A percentile compares a stretch with the other conserved stretches of the same genome.
phyloP scores from a whole-genome alignment of 768 basidiomycete species.

The Panellus pusillus region DNA sequence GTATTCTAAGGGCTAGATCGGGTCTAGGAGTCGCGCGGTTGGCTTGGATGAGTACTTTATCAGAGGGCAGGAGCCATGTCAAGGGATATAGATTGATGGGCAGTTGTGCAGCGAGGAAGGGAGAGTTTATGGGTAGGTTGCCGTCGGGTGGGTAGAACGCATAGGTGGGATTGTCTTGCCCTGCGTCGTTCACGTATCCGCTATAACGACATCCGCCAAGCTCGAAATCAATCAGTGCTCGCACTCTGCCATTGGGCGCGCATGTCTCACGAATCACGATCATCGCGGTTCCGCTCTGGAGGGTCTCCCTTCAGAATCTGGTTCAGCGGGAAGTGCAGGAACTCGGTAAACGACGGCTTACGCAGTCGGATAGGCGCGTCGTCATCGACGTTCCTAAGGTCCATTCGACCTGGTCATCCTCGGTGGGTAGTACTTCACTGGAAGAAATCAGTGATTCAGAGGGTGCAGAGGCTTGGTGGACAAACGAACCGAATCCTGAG shows the following conservation, averaged over 20 bases:
- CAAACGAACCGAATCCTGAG: slow-evolving; percentile 48
- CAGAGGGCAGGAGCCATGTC: slow-evolving; percentile 73
- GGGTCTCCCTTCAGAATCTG: slow-evolving; percentile 46
- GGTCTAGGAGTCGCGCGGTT: slow-evolving; percentile 69
- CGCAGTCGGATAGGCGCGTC: slow-evolving; percentile 68
- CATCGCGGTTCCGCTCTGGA: slow-evolving; percentile 64
- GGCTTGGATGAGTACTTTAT: slow-evolving; percentile 60
- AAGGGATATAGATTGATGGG: slow-evolving; percentile 79
- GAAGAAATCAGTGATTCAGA: slow-evolving; percentile 4
- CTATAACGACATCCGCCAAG: slow-evolving; percentile 62
- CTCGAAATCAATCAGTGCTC: slow-evolving; percentile 31
- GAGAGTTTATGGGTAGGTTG: slow-evolving; percentile 49
- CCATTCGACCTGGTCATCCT: slow-evolving; percentile 67
- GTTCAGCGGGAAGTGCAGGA: not conserved
- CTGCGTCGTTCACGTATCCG: slow-evolving; percentile 72
- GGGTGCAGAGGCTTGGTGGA: slow-evolving; percentile 7
- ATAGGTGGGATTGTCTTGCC: slow-evolving; percentile 77
- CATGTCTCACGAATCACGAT: slow-evolving; percentile 53
- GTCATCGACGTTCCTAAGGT: slow-evolving; percentile 41
- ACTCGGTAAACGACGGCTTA: slow-evolving; percentile 32
- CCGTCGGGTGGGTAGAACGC: slow-evolving; percentile 75
- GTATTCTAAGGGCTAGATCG: slow-evolving; percentile 56
- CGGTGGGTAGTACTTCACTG: slow-evolving; percentile 65
- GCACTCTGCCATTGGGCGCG: slow-evolving; percentile 1
- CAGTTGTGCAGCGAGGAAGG: slow-evolving; percentile 65